Evolutionary conservation across 1,284 basidiomycete genomes (phyloP), one percentile per base, ranked within the genome.

Genomic region (Melampsora larici-populina): DNA sequence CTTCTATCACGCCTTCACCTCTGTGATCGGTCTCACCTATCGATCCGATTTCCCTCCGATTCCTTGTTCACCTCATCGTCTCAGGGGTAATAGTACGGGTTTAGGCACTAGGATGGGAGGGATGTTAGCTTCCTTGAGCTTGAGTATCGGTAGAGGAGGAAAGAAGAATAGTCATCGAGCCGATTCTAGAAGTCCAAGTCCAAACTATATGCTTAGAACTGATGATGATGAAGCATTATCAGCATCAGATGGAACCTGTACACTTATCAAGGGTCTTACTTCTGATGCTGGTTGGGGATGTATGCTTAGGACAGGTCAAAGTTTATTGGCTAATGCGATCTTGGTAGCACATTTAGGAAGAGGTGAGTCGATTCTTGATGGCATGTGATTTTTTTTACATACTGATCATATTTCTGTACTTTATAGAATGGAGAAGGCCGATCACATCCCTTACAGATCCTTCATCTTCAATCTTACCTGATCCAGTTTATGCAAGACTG

Each of bases 221-320:
- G 73, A 75, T 17, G 73, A 75, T 17, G 65, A 68, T 11, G 72
- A 72, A 26, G 36, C n/a, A 29, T 31, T 26, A 36, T n/a, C 63
- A 21, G n/a, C 64, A 40, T 65, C 48, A 26, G 49, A 43, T 46
- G 29, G 33, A 33, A 43, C 29, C 11, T 43, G 40, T 13, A 43
- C 40, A 43, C 11, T 43, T 6, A 13, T 92, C 82, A 90, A 90
- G 81, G 91, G 91, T 0, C 90, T 93, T 88, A 93, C 90, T n/a
- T 92, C 89, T 80, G 96, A 99, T 86, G 87, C 93, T 0, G 96
- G 96, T 0, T 99, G 96, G 96, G 96, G 96, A 0, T 99, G 96
- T 84, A 98, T 99, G 96, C 84, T 98, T 36, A 86, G 96, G 31
- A 98, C 96, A 0, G 95, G 94, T 0, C 96, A 98, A 85, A 92